A percentile compares a stretch with the other conserved stretches of the same genome.
Conservation (phyloP, 163 green algal genomes). For the Smithsoniella earleae region DNA sequence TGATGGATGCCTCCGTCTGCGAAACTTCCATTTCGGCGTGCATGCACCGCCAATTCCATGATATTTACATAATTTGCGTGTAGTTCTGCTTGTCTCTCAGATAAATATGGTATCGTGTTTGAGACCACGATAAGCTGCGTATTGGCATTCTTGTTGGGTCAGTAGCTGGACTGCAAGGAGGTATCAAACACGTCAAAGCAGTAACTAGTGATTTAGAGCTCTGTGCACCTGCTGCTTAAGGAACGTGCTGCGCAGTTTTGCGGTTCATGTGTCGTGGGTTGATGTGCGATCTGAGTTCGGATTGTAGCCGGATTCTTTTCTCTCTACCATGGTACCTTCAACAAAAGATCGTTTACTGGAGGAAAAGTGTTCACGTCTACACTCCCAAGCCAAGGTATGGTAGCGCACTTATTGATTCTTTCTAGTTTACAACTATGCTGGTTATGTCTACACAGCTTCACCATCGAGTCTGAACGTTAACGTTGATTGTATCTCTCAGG, state of each 20-base stretch:
- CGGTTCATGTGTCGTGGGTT: not conserved
- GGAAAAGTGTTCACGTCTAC: slow-evolving; percentile 16
- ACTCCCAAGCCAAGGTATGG: not conserved
- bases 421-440: too few relatives aligned
- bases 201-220: too few relatives aligned
- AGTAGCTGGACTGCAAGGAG: too few relatives aligned
- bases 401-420: too few relatives aligned
- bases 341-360: not conserved
- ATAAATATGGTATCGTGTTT: too few relatives aligned
- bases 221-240: too few relatives aligned
- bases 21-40: too few relatives aligned
- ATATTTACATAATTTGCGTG: too few relatives aligned
- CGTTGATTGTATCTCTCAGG: not conserved
- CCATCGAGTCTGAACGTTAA: not conserved
- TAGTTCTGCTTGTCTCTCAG: too few relatives aligned
- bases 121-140: not conserved
- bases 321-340: not conserved
- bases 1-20: too few relatives aligned
- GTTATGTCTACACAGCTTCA: not conserved
- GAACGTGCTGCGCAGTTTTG: not conserved
- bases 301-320: not conserved
- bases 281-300: not conserved
- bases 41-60: too few relatives aligned
- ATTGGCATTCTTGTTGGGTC: not conserved
- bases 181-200: too few relatives aligned